Evolutionary conservation across 2,329 filamentous ascomycete genomes (phyloP).

Genomic region (Didymella arachidicola): DNA sequence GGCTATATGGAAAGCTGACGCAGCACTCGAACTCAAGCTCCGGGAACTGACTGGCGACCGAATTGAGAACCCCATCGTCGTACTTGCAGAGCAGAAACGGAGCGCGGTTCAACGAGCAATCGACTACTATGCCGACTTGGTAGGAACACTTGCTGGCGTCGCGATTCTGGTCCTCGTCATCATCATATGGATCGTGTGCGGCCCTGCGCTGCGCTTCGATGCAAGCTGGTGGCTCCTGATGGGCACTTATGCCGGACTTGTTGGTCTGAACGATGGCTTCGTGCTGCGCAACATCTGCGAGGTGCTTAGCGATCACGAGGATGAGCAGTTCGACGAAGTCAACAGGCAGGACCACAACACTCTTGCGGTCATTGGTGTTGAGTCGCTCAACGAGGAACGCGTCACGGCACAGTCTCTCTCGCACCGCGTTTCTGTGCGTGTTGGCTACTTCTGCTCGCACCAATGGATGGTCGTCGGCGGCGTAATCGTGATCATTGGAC

Average conservation of each 20-base stretch:
- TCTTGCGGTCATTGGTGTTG: neutral
- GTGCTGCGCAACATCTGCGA: slow-evolving; percentile 15
- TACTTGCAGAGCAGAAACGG: neutral
- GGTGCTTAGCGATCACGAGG: slow-evolving; percentile 7
- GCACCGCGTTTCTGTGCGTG: slow-evolving; percentile 3
- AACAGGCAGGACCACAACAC: slow-evolving; percentile 1
- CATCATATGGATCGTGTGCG: slow-evolving; percentile 6
- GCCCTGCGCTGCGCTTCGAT: slow-evolving; percentile 10
- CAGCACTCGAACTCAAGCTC: slow-evolving; percentile 10
- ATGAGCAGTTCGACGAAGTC: slow-evolving; percentile 10
- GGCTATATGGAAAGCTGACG: slow-evolving; percentile 13
- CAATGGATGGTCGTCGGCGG: slow-evolving; percentile 6
- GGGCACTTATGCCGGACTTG: slow-evolving; percentile 10
- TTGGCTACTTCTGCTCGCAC: slow-evolving; percentile 14
- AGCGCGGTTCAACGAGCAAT: slow-evolving; percentile 9
- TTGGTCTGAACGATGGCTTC: slow-evolving; percentile 15
- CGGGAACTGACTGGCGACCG: slow-evolving; percentile 4
- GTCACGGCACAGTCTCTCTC: slow-evolving; percentile 1
- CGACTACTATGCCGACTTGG: slow-evolving; percentile 16
- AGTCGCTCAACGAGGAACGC: neutral
- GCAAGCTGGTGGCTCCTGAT: slow-evolving; percentile 15
- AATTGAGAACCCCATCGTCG: neutral
- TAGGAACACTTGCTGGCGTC: slow-evolving; percentile 13
- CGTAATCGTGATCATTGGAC: slow-evolving; percentile 1
- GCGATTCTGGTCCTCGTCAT: slow-evolving; percentile 11